A percentile compares a stretch with the other conserved stretches of the same genome.
These are phyloP conservation scores for Calamus simplicifolius DNA, from an alignment of 176 grass and related monocot species.

Conservation along the genomic window DNA sequence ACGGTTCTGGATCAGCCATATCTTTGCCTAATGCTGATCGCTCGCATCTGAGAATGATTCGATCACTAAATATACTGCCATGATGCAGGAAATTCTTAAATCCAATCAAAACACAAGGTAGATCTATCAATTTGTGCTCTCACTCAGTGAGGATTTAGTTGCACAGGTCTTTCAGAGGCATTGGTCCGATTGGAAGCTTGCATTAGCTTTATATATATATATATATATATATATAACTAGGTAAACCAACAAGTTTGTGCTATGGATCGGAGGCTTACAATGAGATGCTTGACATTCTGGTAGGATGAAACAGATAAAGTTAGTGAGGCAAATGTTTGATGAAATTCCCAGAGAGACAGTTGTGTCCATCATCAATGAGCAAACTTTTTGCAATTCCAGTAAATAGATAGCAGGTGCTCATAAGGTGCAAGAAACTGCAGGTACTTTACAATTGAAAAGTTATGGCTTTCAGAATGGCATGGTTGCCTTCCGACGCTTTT, in stretches of 20 bases:
- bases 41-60: constrained; percentile 1
- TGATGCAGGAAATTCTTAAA: constrained; percentile 36
- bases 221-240: too few relatives aligned
- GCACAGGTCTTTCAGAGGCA: constrained; percentile 41
- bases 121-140: constrained; percentile 12
- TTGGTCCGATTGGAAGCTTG: constrained; percentile 50
- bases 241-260: constrained; percentile 11
- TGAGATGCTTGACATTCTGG: constrained; percentile 63
- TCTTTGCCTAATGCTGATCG: background rate
- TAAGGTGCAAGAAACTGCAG: constrained; percentile 57
- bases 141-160: constrained; percentile 42
- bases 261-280: constrained; percentile 35
- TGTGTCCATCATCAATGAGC: constrained; percentile 20
- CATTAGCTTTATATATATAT: too few relatives aligned
- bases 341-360: constrained; percentile 29
- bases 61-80: background rate
- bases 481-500: constrained; percentile 53
- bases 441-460: constrained; percentile 47
- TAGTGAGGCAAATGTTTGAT: constrained; percentile 47
- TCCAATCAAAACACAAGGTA: constrained; percentile 6
- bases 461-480: constrained; percentile 51
- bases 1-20: too few relatives aligned
- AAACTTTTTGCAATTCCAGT: constrained; percentile 49
- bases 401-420: constrained; percentile 55
- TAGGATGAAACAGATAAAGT: constrained; percentile 61